Conservation (phyloP, 768 basidiomycete genomes). For the Pleurotus tuoliensis region DNA sequence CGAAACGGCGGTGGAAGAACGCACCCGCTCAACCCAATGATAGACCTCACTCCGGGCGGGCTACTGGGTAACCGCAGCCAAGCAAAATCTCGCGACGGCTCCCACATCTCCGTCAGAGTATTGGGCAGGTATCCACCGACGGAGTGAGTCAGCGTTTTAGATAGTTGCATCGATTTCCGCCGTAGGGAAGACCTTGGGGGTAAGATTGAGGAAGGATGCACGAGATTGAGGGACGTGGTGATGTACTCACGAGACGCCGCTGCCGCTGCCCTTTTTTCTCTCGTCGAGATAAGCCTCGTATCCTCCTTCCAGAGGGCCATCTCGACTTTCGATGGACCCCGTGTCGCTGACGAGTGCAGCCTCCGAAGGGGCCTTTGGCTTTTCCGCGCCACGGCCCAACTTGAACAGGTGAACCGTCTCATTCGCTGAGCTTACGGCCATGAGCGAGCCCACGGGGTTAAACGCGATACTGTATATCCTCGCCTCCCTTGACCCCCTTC, state of each 20-base stretch:
- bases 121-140: constrained; percentile 85
- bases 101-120: constrained; percentile 94
- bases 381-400: constrained; percentile 38
- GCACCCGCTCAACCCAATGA: constrained; percentile 87
- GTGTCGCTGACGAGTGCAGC: constrained; percentile 50
- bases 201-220: not conserved
- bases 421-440: constrained; percentile 86
- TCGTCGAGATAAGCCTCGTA: constrained; percentile 83
- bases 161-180: constrained; percentile 69
- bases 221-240: not conserved
- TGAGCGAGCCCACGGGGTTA: constrained; percentile 75
- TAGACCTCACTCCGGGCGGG: constrained; percentile 65
- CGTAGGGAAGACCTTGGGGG: constrained; percentile 46
- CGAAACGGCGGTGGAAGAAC: constrained; percentile 20
- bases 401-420: constrained; percentile 98
- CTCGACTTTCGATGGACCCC: constrained; percentile 61
- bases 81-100: constrained; percentile 93
- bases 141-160: constrained; percentile 71
- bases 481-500: constrained; percentile 84
- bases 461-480: constrained; percentile 83
- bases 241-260: too few relatives aligned
- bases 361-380: constrained; percentile 17
- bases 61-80: constrained; percentile 77
- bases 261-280: constrained; percentile 49
- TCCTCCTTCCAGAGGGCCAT: constrained; percentile 68